phyloP scores from a whole-genome alignment of 495 filamentous ascomycete genomes.

The Parachaetomium inaequale region DNA sequence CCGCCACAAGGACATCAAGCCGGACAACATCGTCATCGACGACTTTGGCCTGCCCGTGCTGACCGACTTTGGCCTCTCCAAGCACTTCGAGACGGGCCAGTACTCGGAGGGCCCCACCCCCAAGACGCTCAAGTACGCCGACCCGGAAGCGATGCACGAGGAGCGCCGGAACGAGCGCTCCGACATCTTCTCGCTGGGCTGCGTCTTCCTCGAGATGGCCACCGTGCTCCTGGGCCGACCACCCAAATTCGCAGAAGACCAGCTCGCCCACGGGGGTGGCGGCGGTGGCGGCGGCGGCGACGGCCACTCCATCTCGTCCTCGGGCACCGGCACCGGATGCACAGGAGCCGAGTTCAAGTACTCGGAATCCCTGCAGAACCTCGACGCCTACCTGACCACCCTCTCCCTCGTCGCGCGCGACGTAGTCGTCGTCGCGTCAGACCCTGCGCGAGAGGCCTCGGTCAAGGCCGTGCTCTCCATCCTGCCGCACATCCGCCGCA shows the following conservation, averaged over 20 bases:
- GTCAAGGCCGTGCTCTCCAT: conserved; percentile 25
- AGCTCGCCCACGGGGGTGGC: conserved; percentile 11
- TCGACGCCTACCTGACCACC: conserved; percentile 22
- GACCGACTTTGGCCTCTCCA: conserved; percentile 47
- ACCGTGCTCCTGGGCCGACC: conserved; percentile 37
- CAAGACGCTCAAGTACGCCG: conserved; percentile 43
- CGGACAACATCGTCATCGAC: conserved; percentile 45
- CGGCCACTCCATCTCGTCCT: background rate
- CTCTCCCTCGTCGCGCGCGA: conserved; percentile 17
- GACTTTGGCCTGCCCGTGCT: conserved; percentile 32
- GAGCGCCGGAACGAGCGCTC: conserved; percentile 39
- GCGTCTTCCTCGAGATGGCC: conserved; percentile 47
- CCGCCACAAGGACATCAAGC: conserved; percentile 49
- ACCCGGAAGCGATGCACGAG: conserved; percentile 43
- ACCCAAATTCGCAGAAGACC: conserved; percentile 28
- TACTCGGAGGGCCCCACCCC: conserved; percentile 31
- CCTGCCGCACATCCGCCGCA: conserved; percentile 25
- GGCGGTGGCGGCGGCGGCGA: background rate
- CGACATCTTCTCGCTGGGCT: conserved; percentile 50
- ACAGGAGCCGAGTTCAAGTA: conserved; percentile 27
- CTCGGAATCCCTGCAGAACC: conserved; percentile 24
- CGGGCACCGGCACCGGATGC: background rate
- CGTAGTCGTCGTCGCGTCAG: conserved; percentile 4
- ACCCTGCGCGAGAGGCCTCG: conserved; percentile 13
- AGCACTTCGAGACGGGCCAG: conserved; percentile 38